Base-by-base conservation (phyloP, 768 basidiomycete species). In the Auriculariales sp. region DNA sequence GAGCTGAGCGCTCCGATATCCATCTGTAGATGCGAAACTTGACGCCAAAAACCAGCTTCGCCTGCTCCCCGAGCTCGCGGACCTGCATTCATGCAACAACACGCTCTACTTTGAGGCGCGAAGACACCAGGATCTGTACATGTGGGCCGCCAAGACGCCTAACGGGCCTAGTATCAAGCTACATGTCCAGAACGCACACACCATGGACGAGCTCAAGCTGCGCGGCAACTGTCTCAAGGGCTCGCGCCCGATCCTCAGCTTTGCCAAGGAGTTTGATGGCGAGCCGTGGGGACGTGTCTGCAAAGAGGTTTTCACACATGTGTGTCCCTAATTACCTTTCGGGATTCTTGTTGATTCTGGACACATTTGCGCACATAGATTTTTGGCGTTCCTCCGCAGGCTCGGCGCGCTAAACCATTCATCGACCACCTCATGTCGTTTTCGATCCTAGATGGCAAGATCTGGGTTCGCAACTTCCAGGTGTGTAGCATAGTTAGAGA, bases 191-290 rank as follows among this genome's bases (percentile, higher is more conserved):
- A 99, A 98, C 61, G 74, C 94, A 49, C 95, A 99, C 64, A 99
- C 95, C 35, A 98, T 98, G 95, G 95, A 98, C 67, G 95, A 99
- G 65, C 73, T 99, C 55, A 98, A 98, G 70, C 87, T 99, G 93
- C 94, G 92, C 5, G 95, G 95, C 28, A 98, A 99, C 64, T 99
- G 95, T 65, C 66, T 99, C 56, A 95, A 94, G 66, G 95, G 95
- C 15, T 88, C 87, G 59, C 71, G 95, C 48, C 94, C 93, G 3
- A 68, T 98, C 49, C 67, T 98, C 55, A 88, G 86, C 61, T 99
- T 99, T 62, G 93, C 95, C 66, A 77, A 81, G 53, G 77, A 71
- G 35, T 98, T 95, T 64, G 90, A 97, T 42, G 78, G 86, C 47
- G 83, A 77, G 48, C 90, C 85, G 67, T 92, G 83, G 80, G 86